phyloP scores from a whole-genome alignment of 495 filamentous ascomycete genomes.

The Pseudomonodictys pantanalensis region DNA sequence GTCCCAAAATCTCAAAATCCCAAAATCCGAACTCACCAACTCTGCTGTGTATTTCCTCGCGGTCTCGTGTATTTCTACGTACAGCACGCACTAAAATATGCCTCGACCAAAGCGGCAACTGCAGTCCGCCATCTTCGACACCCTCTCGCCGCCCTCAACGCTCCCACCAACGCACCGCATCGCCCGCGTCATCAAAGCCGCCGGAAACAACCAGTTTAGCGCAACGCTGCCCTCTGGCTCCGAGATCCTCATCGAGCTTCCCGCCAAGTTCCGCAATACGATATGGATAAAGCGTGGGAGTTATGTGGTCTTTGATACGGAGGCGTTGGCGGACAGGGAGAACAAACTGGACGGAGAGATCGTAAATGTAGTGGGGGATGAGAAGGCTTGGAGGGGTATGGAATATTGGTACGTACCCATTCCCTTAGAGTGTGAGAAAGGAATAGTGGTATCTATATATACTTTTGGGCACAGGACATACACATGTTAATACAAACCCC shows the following conservation, averaged over 20 bases:
- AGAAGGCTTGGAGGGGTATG: slow-evolving; percentile 87
- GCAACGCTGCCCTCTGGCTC: slow-evolving; percentile 62
- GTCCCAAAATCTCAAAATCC: too few species aligned
- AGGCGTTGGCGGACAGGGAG: slow-evolving; percentile 60
- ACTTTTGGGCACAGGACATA: neutral
- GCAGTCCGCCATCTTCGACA: slow-evolving; percentile 69
- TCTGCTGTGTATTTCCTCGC: too few species aligned
- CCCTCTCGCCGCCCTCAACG: slow-evolving; percentile 66
- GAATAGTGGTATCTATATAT: too few species aligned
- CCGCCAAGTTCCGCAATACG: slow-evolving; percentile 76
- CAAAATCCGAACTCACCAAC: too few species aligned
- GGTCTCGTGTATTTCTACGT: too few species aligned
- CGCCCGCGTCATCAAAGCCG: slow-evolving; percentile 70
- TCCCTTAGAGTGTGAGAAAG: too few species aligned
- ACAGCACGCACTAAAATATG: slow-evolving; percentile 49
- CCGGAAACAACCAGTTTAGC: slow-evolving; percentile 83
- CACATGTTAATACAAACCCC: slow-evolving; percentile 33
- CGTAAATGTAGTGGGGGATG: slow-evolving; percentile 85
- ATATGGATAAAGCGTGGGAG: slow-evolving; percentile 88
- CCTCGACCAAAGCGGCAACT: slow-evolving; percentile 71
- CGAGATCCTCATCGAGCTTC: slow-evolving; percentile 70
- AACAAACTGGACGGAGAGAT: slow-evolving; percentile 88
- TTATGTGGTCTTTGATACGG: slow-evolving; percentile 78
- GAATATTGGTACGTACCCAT: slow-evolving; percentile 85
- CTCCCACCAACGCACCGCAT: slow-evolving; percentile 65